Evolutionary conservation across 805 yeast species (phyloP).

Genomic region (Schwanniomyces pseudopolymorphus): DNA sequence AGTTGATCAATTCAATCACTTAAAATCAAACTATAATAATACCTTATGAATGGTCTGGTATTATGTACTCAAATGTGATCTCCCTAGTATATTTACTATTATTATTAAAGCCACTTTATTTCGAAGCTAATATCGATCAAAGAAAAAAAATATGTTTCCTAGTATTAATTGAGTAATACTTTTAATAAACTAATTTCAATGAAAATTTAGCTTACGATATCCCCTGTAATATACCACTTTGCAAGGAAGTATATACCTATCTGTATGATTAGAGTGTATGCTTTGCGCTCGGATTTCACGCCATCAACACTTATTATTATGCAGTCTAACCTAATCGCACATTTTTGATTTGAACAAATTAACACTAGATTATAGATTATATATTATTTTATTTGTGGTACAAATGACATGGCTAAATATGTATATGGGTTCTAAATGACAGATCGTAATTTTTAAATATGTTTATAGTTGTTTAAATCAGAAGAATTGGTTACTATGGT

Average conservation of each 20-base stretch:
- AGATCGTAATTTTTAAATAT: not conserved
- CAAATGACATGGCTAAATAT: not conserved
- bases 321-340: not conserved
- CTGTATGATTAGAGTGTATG: not conserved
- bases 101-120: not conserved
- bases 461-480: not conserved
- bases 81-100: not conserved
- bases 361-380: not conserved
- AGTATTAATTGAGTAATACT: not conserved
- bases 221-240: not conserved
- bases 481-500: constrained; percentile 24
- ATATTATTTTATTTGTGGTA: not conserved
- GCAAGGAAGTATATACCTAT: not conserved
- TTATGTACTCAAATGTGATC: not conserved
- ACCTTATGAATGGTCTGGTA: not conserved
- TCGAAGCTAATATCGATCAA: not conserved
- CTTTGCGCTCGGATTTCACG: constrained; percentile 1
- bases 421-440: not conserved
- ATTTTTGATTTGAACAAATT: too few relatives aligned
- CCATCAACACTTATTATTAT: not conserved
- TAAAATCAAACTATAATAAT: not conserved
- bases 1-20: not conserved
- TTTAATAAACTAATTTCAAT: not conserved
- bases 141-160: not conserved
- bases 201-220: not conserved